Evolutionary conservation across 352 stramenopile species (phyloP), one percentile per base, ranked within the genome.

Genomic region (Thalassiosira pacifica): DNA sequence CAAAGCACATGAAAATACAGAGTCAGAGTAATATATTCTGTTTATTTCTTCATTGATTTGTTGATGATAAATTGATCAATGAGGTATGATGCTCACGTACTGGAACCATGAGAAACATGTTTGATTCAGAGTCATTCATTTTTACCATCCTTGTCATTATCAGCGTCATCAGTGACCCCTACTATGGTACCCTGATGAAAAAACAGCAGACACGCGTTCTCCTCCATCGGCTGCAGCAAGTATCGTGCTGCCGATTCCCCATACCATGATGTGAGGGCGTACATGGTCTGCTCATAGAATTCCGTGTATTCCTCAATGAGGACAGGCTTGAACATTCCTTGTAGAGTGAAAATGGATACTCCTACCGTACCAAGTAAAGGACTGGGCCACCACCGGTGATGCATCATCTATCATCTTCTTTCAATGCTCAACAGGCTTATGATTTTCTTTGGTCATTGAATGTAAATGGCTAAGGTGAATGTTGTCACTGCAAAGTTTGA

Each of bases 261-360:
- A 73, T 99, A 96, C 70, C 98, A 97, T 82, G 96, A 97, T 26
- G 97, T 97, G 53, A 99, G 95, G 60, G 97, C 97, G 87, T 99
- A 99, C 6, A 99, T 92, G 26, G 97, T 97, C 94, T 98, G 97
- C 81, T 98, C 93, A 86, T 99, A 94, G 53, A 96, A 94, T 61
- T 93, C 95, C 83, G 98, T 98, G 90, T 99, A 97, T 19, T 96
- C 97, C 86, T 99, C 97, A 0, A 97, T 99, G 31, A 99, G 91
- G 9, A 98, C 79, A 89, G 99, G 98, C 91, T 99, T 99, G 83
- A 99, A 96, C 26, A 97, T 89, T 61, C 96, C 98, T 84, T 99
- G 97, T 11, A 98, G 79, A 31, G 95, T 96, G 68, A 99, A 95
- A 5, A 93, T 57, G 1, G 88, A 24, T 16, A 85, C 86, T 37